Conservation (phyloP, 305 asterid species). For the Solanum aculeatissimum region DNA sequence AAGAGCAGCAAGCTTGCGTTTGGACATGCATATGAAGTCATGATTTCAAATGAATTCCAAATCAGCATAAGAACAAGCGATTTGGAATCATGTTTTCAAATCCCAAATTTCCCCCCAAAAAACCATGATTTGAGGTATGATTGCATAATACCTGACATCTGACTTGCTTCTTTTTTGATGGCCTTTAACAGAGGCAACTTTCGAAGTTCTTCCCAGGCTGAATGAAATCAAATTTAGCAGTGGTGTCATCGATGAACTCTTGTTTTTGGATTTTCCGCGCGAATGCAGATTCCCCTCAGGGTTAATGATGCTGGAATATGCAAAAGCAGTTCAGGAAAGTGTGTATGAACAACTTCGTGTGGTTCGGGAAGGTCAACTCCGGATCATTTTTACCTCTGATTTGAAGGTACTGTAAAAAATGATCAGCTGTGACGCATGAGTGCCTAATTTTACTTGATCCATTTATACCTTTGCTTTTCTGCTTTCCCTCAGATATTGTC, state of each 20-base stretch:
- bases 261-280: slow-evolving; percentile 88
- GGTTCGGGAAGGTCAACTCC: slow-evolving; percentile 93
- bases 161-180: slow-evolving; percentile 1
- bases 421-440: neutral
- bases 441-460: neutral
- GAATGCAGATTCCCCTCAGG: slow-evolving; percentile 82
- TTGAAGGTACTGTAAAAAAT: slow-evolving; percentile 41
- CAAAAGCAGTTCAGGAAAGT: slow-evolving; percentile 89
- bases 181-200: slow-evolving; percentile 69
- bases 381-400: slow-evolving; percentile 78
- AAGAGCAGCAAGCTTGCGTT: neutral
- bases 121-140: neutral
- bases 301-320: slow-evolving; percentile 85
- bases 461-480: neutral
- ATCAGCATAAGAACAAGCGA: neutral
- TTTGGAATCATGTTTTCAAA: neutral
- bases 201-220: slow-evolving; percentile 90
- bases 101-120: neutral
- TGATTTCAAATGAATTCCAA: neutral
- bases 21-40: neutral
- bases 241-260: slow-evolving; percentile 80
- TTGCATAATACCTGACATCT: neutral
- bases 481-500: slow-evolving; percentile 52
- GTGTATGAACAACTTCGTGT: slow-evolving; percentile 92
- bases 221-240: slow-evolving; percentile 89